Conservation (phyloP, 2,329 filamentous ascomycete species). For the Calonectria pseudoturangicola region DNA sequence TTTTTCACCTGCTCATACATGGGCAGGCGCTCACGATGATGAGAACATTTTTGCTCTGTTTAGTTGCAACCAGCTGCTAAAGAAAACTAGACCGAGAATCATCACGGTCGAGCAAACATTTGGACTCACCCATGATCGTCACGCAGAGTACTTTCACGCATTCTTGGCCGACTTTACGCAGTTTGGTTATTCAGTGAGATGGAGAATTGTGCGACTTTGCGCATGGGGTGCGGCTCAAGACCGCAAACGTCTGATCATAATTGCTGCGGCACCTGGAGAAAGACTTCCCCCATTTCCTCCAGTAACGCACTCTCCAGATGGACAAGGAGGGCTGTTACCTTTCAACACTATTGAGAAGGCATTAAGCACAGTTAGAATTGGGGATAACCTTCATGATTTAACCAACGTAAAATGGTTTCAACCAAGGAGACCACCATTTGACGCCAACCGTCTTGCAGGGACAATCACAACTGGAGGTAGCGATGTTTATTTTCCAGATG, state of each 20-base stretch:
- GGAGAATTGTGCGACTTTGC: slow-evolving; percentile 75
- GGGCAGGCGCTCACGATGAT: slow-evolving; percentile 80
- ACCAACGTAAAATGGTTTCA: slow-evolving; percentile 51
- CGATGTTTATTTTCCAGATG: slow-evolving; percentile 79
- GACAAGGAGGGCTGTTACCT: slow-evolving; percentile 59
- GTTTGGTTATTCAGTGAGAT: slow-evolving; percentile 81
- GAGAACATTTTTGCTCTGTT: slow-evolving; percentile 78
- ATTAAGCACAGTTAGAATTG: slow-evolving; percentile 58
- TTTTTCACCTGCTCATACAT: slow-evolving; percentile 83
- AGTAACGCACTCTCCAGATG: slow-evolving; percentile 73
- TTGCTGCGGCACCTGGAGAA: slow-evolving; percentile 81
- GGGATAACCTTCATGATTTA: slow-evolving; percentile 65
- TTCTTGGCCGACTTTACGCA: slow-evolving; percentile 79
- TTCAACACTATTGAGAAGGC: slow-evolving; percentile 68
- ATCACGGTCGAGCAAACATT: slow-evolving; percentile 88
- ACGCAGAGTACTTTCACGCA: slow-evolving; percentile 73
- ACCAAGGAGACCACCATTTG: slow-evolving; percentile 62
- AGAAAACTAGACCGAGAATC: slow-evolving; percentile 77
- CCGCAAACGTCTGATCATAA: slow-evolving; percentile 72
- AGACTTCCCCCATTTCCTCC: slow-evolving; percentile 78
- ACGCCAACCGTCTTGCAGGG: slow-evolving; percentile 68
- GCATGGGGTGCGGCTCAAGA: slow-evolving; percentile 71
- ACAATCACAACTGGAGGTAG: slow-evolving; percentile 81
- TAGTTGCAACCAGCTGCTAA: slow-evolving; percentile 73
- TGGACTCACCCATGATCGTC: slow-evolving; percentile 75